Base-by-base conservation (phyloP, 2,329 filamentous ascomycete species). In the Curvularia verruculosa region DNA sequence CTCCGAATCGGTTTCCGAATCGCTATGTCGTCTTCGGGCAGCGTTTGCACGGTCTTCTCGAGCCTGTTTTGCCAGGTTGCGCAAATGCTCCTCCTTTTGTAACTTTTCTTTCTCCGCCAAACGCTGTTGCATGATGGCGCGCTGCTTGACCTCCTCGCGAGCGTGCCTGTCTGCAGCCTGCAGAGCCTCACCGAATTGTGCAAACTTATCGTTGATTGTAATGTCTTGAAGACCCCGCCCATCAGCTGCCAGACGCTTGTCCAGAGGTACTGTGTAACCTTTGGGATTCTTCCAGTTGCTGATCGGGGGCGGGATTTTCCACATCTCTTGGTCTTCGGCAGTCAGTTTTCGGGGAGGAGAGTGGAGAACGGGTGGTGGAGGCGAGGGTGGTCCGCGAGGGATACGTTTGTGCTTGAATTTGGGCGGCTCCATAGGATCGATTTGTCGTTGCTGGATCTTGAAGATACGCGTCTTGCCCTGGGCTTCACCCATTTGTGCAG, bases 321-420 rank as follows among this genome's bases (percentile, higher is more conserved):
- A 99, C 57, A 91, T 91, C 76, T 98, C 95, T 77, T 98, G 94
- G 68, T 99, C 95, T 75, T 96, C 93, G 5, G 94, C 95, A 1
- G 95, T 99, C 60, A 99, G 83, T 73, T 98, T 99, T 60, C 95
- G 84, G 0, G 95, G 93, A 13, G 95, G 95, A 2, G 92, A 96
- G 76, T 96, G 93, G 87, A 99, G 91, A 47, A 99, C 87, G 1
- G 95, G 95, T 15, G 95, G 91, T 1, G 95, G 95, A 3, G 95
- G 95, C 49, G 90, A 95, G 0, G 94, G 93, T 9, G 95, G 93
- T 34, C 94, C 93, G 67, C 92, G 86, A 9, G 94, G 94, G 56
- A 99, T 96, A 80, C 97, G 96, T 83, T 98, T 98, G 80, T 97
- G 92, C 79, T 98, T 98, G 81, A 98, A 97, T 72, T 97, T 98